Evolutionary conservation across 2,329 filamentous ascomycete species (phyloP).

Genomic region (Aciculosporium take): DNA sequence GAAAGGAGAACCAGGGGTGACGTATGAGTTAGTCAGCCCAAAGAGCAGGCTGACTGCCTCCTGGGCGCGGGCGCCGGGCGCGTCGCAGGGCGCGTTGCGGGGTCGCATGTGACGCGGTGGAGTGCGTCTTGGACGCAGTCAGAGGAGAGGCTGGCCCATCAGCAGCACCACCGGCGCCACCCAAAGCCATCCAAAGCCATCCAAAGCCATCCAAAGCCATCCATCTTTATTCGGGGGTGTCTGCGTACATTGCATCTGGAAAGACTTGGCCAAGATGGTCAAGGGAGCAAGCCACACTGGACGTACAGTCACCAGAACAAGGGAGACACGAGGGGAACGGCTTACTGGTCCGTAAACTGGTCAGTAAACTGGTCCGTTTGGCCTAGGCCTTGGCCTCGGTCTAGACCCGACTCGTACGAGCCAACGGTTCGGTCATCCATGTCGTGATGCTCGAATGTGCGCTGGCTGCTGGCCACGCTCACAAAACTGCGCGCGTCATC

Average conservation of each 20-base stretch:
- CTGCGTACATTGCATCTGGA: too few relatives aligned
- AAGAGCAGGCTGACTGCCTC: neutral
- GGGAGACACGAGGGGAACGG: neutral
- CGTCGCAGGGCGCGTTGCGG: neutral
- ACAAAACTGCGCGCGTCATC: conserved; percentile 17
- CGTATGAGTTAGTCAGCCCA: neutral
- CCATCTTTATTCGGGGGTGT: too few relatives aligned
- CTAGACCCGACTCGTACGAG: conserved; percentile 20
- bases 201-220: too few relatives aligned
- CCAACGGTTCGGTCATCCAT: conserved; percentile 19
- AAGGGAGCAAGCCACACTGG: neutral
- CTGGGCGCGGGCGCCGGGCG: too few relatives aligned
- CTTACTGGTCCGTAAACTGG: conserved; percentile 9
- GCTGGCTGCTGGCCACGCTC: conserved; percentile 17
- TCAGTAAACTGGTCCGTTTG: conserved; percentile 19
- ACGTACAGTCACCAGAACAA: neutral
- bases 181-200: too few relatives aligned
- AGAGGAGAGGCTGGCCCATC: too few relatives aligned
- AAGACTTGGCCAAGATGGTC: too few relatives aligned
- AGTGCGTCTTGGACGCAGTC: too few relatives aligned
- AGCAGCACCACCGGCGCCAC: too few relatives aligned
- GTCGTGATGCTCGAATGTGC: conserved; percentile 17
- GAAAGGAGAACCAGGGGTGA: too few relatives aligned
- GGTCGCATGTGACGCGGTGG: neutral
- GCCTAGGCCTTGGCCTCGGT: conserved; percentile 13